Conservation (phyloP, 805 yeast genomes). For the Nakazawaea ambrosiae region DNA sequence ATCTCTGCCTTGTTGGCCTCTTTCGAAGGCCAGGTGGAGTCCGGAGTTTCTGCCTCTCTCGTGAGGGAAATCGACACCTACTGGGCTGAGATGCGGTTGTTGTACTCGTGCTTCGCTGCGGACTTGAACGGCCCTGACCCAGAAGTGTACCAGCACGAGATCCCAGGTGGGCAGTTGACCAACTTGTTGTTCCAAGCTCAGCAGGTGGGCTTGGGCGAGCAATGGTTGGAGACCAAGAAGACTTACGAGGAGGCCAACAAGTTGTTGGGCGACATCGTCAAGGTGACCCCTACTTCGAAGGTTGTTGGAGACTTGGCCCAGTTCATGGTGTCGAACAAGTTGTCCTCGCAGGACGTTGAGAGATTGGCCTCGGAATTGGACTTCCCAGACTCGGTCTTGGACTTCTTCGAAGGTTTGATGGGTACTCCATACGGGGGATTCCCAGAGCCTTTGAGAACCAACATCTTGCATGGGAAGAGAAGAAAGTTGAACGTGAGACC, state of each 20-base stretch:
- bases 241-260: conserved; percentile 89
- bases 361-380: conserved; percentile 86
- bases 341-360: conserved; percentile 76
- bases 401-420: conserved; percentile 98
- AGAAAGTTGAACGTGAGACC: conserved; percentile 86
- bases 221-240: conserved; percentile 94
- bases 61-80: conserved; percentile 85
- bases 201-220: conserved; percentile 95
- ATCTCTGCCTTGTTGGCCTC: conserved; percentile 90
- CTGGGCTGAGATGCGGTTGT: conserved; percentile 98
- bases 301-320: conserved; percentile 99
- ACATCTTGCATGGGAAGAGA: conserved; percentile 87
- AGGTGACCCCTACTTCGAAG: conserved; percentile 99
- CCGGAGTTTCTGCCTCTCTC: conserved; percentile 58
- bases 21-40: conserved; percentile 75
- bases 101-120: conserved; percentile 96
- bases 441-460: conserved; percentile 97
- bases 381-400: conserved; percentile 98
- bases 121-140: conserved; percentile 99
- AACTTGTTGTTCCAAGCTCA: conserved; percentile 98
- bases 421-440: conserved; percentile 99
- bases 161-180: conserved; percentile 99
- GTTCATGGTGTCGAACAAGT: conserved; percentile 95
- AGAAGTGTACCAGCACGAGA: conserved; percentile 96
- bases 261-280: conserved; percentile 92